Evolutionary conservation across 2,329 filamentous ascomycete species (phyloP), one percentile per base, ranked within the genome.

Genomic region (Fonsecaea monophora): DNA sequence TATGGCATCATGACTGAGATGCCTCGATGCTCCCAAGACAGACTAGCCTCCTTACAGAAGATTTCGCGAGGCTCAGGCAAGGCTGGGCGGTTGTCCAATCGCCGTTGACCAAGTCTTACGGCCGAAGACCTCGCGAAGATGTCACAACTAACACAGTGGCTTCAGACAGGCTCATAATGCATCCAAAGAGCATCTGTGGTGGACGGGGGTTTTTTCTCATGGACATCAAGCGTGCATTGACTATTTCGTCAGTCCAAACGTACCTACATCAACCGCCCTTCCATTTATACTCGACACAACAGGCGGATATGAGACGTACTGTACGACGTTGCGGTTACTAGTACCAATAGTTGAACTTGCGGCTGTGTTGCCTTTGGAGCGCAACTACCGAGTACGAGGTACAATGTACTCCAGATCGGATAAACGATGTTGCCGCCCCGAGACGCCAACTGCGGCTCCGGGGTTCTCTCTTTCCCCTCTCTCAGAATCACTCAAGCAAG

Each of bases 91-190:
- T 37, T 8, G 35, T 3, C 35, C 35, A 37, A 37, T 37, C 35
- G 35, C 10, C 4, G 35, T 37, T 12, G 35, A 8, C 42, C 30
- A 53, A 32, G 21, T 30, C 45, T 37, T 64, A 64, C 61, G 61
- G 61, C 61, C 61, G 61, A 30, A 64, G 53, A 35, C 25, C 53
- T 64, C 61, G 61, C 61, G 61, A 64, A 5, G 48, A 37, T 9
- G n/a, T 56, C 25, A 10, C 25, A 25, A 25, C 25, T 2, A 25
- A 25, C 25, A 25, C 25, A 18, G 6, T 12, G 3, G 18, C 10
- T 13, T 21, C 18, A 37, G 54, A 35, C 12, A 10, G 25, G 4
- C 15, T 30, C n/a, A 45, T 37, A 8, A 37, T 7, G 35, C 35
- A 37, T 10, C 35, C 10, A 37, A 10, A 10, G 7, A 12, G 7